Base-by-base conservation (phyloP, 805 yeast species). In the Candida palmyrensis region DNA sequence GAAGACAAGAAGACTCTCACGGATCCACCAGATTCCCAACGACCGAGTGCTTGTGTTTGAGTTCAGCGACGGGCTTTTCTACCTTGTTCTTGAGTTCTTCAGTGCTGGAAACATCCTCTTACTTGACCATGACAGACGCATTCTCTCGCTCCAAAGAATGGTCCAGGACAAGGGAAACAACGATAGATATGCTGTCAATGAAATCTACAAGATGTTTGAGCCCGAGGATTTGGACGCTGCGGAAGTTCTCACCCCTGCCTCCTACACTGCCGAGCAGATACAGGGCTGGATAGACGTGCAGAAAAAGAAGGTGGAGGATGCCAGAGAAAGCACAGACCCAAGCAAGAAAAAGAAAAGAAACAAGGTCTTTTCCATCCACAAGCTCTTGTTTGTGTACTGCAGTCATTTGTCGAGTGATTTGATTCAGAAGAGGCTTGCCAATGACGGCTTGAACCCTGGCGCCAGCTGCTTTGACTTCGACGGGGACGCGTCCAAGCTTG, bases 31-130 rank as follows among this genome's bases (percentile, higher is more conserved):
- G 44, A 74, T 90, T 4, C 81, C 78, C 1, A 74, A 78, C 47
- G 96, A 88, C 51, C 71, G 97, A 55, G 76, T 86, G n/a, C 64
- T 86, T 27, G 95, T 88, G 0, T 56, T 90, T 28, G 78, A 85
- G 39, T 90, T 90, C 58, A 78, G 89, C 28, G 95, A 86, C 47
- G 96, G 96, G 2, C 48, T 75, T 33, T 78, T 62, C 49, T 81
- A 83, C 45, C 61, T 90, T 42, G 95, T 86, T 0, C 57, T 90
- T 33, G 98, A 90, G 56, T 90, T 90, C 49, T 90, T 89, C 62
- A 84, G 96, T 51, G 96, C 96, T 3, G 98, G 98, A 18, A 90
- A 90, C 51, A 75, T 90, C 35, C 63, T 90, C 13, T 65, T 90
- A 14, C 65, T 90, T 40, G 94, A 90, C 54, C 70, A 75, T 18